Evolutionary conservation across 2,329 filamentous ascomycete genomes (phyloP), one percentile per base, ranked within the genome.

Genomic region (Ophiocordyceps australis): DNA sequence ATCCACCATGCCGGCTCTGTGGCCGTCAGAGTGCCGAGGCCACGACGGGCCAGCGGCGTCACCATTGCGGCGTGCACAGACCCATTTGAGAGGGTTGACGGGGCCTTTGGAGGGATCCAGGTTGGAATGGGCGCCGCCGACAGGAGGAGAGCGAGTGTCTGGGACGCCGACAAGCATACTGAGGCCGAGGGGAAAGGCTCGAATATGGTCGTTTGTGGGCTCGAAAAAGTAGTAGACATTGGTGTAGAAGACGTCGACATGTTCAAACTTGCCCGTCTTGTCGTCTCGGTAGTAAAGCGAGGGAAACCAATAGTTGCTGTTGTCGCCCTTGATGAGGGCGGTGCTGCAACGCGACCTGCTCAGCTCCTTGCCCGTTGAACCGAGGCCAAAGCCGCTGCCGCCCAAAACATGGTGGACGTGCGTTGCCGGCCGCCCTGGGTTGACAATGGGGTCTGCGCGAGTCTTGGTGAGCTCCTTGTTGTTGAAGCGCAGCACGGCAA

Each of bases 251-350:
- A 78, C 52, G 23, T 70, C 59, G 12, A 83, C 77, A 19, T 62
- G 59, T 46, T 73, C 65, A 36, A 80, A 68, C 26, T 59, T 62
- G 25, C 65, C 65, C 35, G 72, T 67, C 36, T 62, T 52, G 38
- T 68, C 60, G 35, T 76, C 64, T 36, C 60, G 53, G 49, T 74
- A 82, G 51, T 73, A 83, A 3, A 85, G 52, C 16, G 59, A 57
- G 2, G 79, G 77, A 29, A 73, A 70, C 79, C 79, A 85, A 57
- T 86, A 85, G 48, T 75, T 75, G 37, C 66, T 76, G 43, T 69
- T 59, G 50, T 83, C 77, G 28, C 65, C 66, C 38, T 62, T 68
- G 42, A 79, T 59, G 32, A 62, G 60, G 45, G 78, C 75, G 18
- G 73, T 79, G 25, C 70, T 77, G 58, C 79, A 86, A 15, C 63